Conservation (phyloP, 2,329 filamentous ascomycete species). For the Xylaria sp. region DNA sequence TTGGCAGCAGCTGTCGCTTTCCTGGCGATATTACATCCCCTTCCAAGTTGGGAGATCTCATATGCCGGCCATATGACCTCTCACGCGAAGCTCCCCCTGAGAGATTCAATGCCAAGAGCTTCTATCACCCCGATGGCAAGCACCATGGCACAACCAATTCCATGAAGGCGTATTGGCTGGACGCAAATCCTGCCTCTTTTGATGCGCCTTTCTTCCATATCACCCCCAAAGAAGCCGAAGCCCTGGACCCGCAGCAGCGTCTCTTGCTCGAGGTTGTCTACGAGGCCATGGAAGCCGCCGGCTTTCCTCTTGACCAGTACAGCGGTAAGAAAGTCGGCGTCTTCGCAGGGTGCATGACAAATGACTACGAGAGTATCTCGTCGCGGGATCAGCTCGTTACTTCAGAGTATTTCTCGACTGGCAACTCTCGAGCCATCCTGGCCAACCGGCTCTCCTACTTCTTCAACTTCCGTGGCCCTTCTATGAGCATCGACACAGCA, state of each 20-base stretch:
- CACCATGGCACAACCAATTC: slow-evolving; percentile 50
- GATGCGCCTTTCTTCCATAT: slow-evolving; percentile 52
- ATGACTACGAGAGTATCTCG: slow-evolving; percentile 48
- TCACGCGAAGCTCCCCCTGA: slow-evolving; percentile 44
- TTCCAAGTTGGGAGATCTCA: slow-evolving; percentile 45
- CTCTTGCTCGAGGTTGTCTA: slow-evolving; percentile 51
- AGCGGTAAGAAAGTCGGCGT: slow-evolving; percentile 47
- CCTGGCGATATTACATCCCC: slow-evolving; percentile 45
- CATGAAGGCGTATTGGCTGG: slow-evolving; percentile 47
- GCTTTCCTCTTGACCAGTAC: slow-evolving; percentile 44
- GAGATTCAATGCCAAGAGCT: slow-evolving; percentile 45
- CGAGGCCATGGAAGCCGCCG: slow-evolving; percentile 51
- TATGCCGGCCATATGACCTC: slow-evolving; percentile 44
- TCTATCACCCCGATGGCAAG: slow-evolving; percentile 47
- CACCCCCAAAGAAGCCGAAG: slow-evolving; percentile 50
- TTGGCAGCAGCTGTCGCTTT: slow-evolving; percentile 48
- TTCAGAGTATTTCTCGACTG: slow-evolving; percentile 50
- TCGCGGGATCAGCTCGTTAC: slow-evolving; percentile 46
- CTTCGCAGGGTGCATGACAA: slow-evolving; percentile 50
- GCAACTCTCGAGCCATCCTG: slow-evolving; percentile 50
- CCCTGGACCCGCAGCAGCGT: slow-evolving; percentile 50
- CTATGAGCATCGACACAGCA: slow-evolving; percentile 55
- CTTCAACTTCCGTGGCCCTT: slow-evolving; percentile 54
- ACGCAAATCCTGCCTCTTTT: slow-evolving; percentile 45
- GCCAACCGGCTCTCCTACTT: slow-evolving; percentile 55